Base-by-base conservation (phyloP, 176 grass and related monocot genomes). In the Raddia distichophylla region DNA sequence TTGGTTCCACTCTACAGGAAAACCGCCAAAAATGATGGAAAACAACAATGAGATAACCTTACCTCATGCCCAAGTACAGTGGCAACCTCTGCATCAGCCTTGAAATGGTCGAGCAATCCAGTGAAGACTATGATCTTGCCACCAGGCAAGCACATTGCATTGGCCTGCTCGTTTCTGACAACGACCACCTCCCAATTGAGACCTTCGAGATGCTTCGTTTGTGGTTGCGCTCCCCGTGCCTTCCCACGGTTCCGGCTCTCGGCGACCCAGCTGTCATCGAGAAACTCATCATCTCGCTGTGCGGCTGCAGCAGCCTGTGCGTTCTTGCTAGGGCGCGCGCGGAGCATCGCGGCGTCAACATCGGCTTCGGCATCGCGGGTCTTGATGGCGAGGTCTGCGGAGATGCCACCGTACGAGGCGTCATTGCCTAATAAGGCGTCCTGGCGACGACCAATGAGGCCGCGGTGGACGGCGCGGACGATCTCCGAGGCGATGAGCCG, bases 131-230 rank as follows among this genome's bases (percentile, higher is more conserved):
- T 60, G 56, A 98, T 98, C 65, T 98, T 95, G 63, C 96, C 96
- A 71, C 96, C 96, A 0, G 96, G 93, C 71, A 98, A 82, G 83
- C 96, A 98, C 64, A 93, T 87, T 33, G 96, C 96, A 86, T 95
- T 98, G 18, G 91, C 69, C 1, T 72, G 48, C 32, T 91, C 60
- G 57, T 98, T 92, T 40, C 56, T 88, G 17, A 98, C 96, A 70
- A 98, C 96, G 10, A 98, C 81, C 17, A 98, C 86, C 86, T 98
- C 93, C 96, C 96, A 98, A 79, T 95, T 95, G 59, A 98, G 74
- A 18, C 85, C 82, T 10, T 98, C 89, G 35, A 98, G 83, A 77
- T 95, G 93, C 70, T 57, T 86, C 3, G 89, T 95, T 68, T 81
- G 70, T 3, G 84, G 43, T 33, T 90, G 74, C 18, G 74, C 60